Evolutionary conservation across 208 protist genomes (phyloP).

Genomic region (Crithidia acanthocephali): DNA sequence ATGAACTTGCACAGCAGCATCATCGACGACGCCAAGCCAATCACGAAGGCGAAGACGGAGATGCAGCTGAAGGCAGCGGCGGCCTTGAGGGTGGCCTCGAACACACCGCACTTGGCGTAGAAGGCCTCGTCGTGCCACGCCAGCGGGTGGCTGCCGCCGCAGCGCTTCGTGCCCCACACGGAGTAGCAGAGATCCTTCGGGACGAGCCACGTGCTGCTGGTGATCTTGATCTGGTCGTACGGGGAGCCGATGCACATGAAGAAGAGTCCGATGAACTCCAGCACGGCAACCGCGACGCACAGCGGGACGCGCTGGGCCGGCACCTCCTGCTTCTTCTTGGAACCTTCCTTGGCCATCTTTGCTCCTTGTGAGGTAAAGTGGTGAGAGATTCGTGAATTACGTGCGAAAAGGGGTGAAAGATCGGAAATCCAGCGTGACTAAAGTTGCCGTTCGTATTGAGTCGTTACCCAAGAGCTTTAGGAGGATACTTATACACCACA

Average conservation of each 20-base stretch:
- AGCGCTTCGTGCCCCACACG: constrained; percentile 35
- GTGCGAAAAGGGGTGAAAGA: not conserved
- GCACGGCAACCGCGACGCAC: constrained; percentile 21
- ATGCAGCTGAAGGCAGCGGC: constrained; percentile 42
- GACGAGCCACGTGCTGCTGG: constrained; percentile 3
- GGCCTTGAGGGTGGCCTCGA: constrained; percentile 41
- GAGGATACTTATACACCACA: constrained; percentile 14
- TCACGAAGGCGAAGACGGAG: constrained; percentile 24
- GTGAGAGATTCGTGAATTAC: constrained; percentile 13
- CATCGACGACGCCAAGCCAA: constrained; percentile 18
- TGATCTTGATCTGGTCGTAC: constrained; percentile 40
- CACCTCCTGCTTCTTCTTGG: constrained; percentile 33
- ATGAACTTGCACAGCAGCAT: constrained; percentile 37
- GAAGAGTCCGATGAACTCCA: constrained; percentile 38
- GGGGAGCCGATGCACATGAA: constrained; percentile 40
- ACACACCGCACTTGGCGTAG: constrained; percentile 36
- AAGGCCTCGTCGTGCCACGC: constrained; percentile 34
- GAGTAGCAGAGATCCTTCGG: constrained; percentile 35
- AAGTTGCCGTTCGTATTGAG: not conserved
- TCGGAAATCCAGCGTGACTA: constrained; percentile 2
- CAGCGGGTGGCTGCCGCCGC: constrained; percentile 28
- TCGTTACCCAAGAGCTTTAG: not conserved
- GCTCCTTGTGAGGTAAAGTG: not conserved
- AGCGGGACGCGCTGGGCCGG: constrained; percentile 11
- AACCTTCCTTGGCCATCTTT: constrained; percentile 25